phyloP scores from a whole-genome alignment of 306 rosid genomes.

The Mimosa pudica region DNA sequence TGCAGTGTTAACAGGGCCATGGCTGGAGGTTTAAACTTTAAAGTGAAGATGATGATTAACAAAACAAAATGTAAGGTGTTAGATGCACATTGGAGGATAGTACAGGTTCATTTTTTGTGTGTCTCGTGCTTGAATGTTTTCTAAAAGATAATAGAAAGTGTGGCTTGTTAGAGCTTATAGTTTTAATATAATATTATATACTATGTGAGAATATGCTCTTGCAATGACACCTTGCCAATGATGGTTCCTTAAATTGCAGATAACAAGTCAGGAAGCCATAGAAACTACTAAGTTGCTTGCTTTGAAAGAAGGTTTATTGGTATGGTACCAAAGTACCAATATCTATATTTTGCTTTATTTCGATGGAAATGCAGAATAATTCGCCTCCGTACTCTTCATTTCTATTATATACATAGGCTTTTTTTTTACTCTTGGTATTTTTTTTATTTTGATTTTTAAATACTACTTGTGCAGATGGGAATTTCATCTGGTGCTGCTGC shows the following conservation, averaged over 20 bases:
- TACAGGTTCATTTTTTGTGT: not conserved
- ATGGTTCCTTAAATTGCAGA: slow-evolving; percentile 42
- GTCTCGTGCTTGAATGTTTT: not conserved
- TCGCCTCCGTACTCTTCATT: not conserved
- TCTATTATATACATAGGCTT: not conserved
- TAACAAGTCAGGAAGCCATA: slow-evolving; percentile 69
- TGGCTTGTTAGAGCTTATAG: not conserved
- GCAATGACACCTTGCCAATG: slow-evolving; percentile 1
- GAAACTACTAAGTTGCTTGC: slow-evolving; percentile 74
- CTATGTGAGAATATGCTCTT: not conserved
- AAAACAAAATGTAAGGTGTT: too few relatives aligned
- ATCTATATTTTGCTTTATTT: not conserved
- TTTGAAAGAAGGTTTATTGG: slow-evolving; percentile 83
- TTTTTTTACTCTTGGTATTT: not conserved
- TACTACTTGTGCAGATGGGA: slow-evolving; percentile 56
- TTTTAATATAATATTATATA: not conserved
- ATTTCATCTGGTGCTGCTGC: slow-evolving; percentile 86
- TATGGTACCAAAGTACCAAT: slow-evolving; percentile 18
- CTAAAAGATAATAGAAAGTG: not conserved
- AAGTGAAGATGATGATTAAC: too few relatives aligned
- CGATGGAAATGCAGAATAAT: not conserved
- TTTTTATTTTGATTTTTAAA: not conserved
- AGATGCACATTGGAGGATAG: too few relatives aligned
- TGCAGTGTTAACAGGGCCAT: too few relatives aligned
- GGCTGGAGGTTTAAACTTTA: too few relatives aligned